phyloP scores from a whole-genome alignment of 305 asterid species.

The Rubia tinctorum region DNA sequence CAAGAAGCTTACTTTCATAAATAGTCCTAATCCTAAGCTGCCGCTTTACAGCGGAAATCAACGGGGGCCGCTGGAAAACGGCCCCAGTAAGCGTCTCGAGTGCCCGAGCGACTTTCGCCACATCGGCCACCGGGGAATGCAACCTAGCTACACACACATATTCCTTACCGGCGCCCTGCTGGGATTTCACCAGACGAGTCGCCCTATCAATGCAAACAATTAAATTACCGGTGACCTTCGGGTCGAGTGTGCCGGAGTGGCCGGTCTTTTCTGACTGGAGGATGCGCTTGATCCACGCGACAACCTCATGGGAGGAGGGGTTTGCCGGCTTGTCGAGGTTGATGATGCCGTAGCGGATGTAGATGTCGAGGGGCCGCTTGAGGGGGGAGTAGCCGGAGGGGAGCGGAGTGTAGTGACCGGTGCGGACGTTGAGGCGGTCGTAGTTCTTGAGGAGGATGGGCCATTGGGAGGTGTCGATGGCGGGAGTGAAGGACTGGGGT shows the following conservation, averaged over 20 bases:
- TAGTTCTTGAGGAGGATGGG: conserved; percentile 92
- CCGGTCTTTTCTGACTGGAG: conserved; percentile 92
- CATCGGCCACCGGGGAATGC: conserved; percentile 82
- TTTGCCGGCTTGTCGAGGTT: conserved; percentile 92
- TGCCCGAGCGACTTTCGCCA: conserved; percentile 74
- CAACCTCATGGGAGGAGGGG: conserved; percentile 95
- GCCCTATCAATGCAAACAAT: conserved; percentile 94
- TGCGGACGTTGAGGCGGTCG: conserved; percentile 79
- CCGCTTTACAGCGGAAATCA: conserved; percentile 92
- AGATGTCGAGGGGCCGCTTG: conserved; percentile 73
- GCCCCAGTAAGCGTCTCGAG: conserved; percentile 90
- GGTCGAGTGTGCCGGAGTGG: conserved; percentile 92
- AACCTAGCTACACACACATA: conserved; percentile 84
- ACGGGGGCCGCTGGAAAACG: conserved; percentile 91
- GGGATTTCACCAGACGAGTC: conserved; percentile 88
- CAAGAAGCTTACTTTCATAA: conserved; percentile 89
- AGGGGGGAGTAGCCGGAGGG: conserved; percentile 85
- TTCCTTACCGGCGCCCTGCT: conserved; percentile 98
- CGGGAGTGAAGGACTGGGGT: conserved; percentile 81
- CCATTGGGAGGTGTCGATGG: conserved; percentile 89
- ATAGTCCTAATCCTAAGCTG: conserved; percentile 96
- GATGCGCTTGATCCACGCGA: conserved; percentile 98
- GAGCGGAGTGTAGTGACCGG: conserved; percentile 97
- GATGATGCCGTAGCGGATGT: conserved; percentile 81
- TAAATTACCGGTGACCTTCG: conserved; percentile 93